Evolutionary conservation across 108 stramenopile species (phyloP).

Genomic region (Cylindrotheca closterium): DNA sequence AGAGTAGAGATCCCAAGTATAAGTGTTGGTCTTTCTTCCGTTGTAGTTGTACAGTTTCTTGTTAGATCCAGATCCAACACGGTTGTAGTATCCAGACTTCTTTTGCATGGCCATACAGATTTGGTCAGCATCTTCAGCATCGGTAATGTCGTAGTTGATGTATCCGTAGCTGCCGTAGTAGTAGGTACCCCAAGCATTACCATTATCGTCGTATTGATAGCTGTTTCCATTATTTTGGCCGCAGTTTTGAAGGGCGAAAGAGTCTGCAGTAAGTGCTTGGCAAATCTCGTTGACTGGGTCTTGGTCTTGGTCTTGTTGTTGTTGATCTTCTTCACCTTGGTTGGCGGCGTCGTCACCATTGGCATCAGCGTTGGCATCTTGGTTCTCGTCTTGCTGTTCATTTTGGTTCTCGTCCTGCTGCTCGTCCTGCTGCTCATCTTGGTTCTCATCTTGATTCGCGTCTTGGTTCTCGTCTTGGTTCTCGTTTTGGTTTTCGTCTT

Average conservation of each 20-base stretch:
- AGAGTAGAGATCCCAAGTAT: not conserved
- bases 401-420: not conserved
- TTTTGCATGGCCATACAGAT: not conserved
- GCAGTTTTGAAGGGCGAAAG: not conserved
- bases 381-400: not conserved
- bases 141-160: not conserved
- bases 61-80: not conserved
- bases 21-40: not conserved
- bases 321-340: slow-evolving; percentile 7
- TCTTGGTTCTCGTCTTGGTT: slow-evolving; percentile 1
- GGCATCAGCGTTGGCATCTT: slow-evolving; percentile 18
- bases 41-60: not conserved
- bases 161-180: not conserved
- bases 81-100: not conserved
- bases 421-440: no score
- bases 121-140: not conserved
- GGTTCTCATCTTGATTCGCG: not conserved
- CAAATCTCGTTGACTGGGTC: slow-evolving; percentile 6
- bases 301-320: slow-evolving; percentile 13
- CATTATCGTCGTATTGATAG: not conserved
- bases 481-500: slow-evolving; percentile 12
- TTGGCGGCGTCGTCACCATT: slow-evolving; percentile 22
- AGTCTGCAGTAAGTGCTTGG: not conserved
- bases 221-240: not conserved
- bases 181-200: not conserved